Evolutionary conservation across 805 yeast genomes (phyloP), one percentile per base, ranked within the genome.

Genomic region (Tetrapisispora fleetii): DNA sequence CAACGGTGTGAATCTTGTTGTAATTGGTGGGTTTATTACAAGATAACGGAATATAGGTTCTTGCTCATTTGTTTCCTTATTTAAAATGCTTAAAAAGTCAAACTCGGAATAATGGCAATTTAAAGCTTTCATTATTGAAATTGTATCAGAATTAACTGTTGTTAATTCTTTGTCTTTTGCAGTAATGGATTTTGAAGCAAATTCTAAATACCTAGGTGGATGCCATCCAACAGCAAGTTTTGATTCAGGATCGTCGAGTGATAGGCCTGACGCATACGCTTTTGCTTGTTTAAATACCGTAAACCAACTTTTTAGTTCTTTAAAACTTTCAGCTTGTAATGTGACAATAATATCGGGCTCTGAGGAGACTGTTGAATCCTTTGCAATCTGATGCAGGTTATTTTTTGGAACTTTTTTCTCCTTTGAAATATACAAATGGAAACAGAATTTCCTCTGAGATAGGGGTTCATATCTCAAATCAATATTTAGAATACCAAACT

Each of bases 371-470:
- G 13, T 18, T 4, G 10, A 11, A 8, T 43, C 22, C 11, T 18
- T 39, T 17, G 35, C 17, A 4, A 28, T 21, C 17, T 36, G 18
- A 16, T 37, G 19, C 11, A 27, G 11, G n/a, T 28, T 42, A 3
- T 40, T 35, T n/a, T 44, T 40, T 19, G 16, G 36, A 8, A 8
- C 37, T 30, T 41, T 28, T 30, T 41, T 41, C 17, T 18, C 37
- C 7, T 9, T 18, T 16, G 40, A 13, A 4, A 43, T 43, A 49
- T 79, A 79, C 16, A 89, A 61, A 58, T 84, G 89, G 60, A 90
- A 86, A 58, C 95, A 86, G 65, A 81, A 86, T 52, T 87, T 73
- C 46, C 96, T 53, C 42, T 83, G 87, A 57, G 85, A 93, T 47
- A 75, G 76, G 1, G 84, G 78, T 35, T 53, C 50, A 58, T 80